Evolutionary conservation across 345 rosid genomes (phyloP).

Genomic region (Geranium brycei): DNA sequence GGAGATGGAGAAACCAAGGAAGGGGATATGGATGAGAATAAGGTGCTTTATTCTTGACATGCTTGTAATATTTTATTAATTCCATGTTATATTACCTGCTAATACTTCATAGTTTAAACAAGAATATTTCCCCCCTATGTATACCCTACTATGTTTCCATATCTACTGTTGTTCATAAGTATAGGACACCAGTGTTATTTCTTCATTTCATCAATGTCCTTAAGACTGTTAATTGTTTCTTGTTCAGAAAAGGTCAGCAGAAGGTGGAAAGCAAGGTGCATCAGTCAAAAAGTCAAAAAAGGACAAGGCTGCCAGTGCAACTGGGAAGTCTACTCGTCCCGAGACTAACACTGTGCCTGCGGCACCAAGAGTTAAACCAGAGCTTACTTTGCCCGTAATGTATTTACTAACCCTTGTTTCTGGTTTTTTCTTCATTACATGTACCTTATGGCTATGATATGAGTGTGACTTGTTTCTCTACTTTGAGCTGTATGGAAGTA

Average conservation of each 20-base stretch:
- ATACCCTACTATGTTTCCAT: not conserved
- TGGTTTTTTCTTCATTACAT: slow-evolving; percentile 3
- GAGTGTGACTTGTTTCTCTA: not conserved
- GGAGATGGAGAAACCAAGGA: slow-evolving; percentile 75
- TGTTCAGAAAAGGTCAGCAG: slow-evolving; percentile 62
- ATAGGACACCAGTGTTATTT: not conserved
- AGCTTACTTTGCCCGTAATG: slow-evolving; percentile 86
- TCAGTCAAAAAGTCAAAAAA: slow-evolving; percentile 74
- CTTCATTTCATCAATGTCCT: not conserved
- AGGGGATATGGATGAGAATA: slow-evolving; percentile 65
- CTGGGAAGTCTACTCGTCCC: slow-evolving; percentile 51
- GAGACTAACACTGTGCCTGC: slow-evolving; percentile 38
- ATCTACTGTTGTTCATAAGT: not conserved
- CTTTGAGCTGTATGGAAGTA: too few relatives aligned
- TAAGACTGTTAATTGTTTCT: slow-evolving; percentile 3
- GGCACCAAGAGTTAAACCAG: slow-evolving; percentile 76
- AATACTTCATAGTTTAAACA: not conserved
- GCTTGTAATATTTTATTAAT: not conserved
- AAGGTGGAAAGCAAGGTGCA: slow-evolving; percentile 81
- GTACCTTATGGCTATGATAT: not conserved
- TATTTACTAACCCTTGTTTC: slow-evolving; percentile 28
- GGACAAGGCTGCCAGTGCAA: slow-evolving; percentile 62
- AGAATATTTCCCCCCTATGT: not conserved
- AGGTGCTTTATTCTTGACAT: slow-evolving; percentile 33
- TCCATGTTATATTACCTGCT: not conserved